A percentile compares a stretch with the other conserved stretches of the same genome.
Conservation (phyloP, 352 stramenopile species). For the Globisporangium spinosum region DNA sequence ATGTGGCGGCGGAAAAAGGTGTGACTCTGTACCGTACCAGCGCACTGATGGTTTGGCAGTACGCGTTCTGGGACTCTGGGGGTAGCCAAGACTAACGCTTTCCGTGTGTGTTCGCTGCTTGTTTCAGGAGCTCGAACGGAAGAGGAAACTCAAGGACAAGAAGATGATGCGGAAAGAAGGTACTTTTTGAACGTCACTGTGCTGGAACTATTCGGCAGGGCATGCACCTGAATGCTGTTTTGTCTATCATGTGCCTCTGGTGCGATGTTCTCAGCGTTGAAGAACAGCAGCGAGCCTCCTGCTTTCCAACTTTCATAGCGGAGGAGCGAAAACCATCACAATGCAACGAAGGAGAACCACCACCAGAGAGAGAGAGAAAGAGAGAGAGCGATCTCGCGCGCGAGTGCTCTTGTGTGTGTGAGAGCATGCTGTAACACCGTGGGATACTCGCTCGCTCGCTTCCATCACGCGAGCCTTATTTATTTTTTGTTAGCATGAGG, state of each 20-base stretch:
- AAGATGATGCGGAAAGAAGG: slow-evolving; percentile 65
- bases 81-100: not conserved
- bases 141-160: slow-evolving; percentile 72
- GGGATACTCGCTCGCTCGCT: not conserved
- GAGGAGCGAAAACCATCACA: not conserved
- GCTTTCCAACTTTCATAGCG: slow-evolving; percentile 10
- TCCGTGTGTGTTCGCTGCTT: not conserved
- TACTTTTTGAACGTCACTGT: slow-evolving; percentile 6
- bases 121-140: slow-evolving; percentile 55
- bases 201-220: not conserved
- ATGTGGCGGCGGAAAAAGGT: slow-evolving; percentile 73
- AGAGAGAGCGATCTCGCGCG: not conserved
- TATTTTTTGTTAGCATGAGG: slow-evolving; percentile 11
- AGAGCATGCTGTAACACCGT: not conserved
- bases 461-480: not conserved
- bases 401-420: not conserved
- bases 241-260: not conserved
- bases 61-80: not conserved
- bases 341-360: not conserved
- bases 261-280: slow-evolving; percentile 7
- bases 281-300: slow-evolving; percentile 7
- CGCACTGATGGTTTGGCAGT: not conserved
- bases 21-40: not conserved
- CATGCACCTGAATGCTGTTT: not conserved
- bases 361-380: not conserved